Evolutionary conservation across 2,329 filamentous ascomycete genomes (phyloP), one percentile per base, ranked within the genome.

Genomic region (Chrysoporthe deuterocubensis): DNA sequence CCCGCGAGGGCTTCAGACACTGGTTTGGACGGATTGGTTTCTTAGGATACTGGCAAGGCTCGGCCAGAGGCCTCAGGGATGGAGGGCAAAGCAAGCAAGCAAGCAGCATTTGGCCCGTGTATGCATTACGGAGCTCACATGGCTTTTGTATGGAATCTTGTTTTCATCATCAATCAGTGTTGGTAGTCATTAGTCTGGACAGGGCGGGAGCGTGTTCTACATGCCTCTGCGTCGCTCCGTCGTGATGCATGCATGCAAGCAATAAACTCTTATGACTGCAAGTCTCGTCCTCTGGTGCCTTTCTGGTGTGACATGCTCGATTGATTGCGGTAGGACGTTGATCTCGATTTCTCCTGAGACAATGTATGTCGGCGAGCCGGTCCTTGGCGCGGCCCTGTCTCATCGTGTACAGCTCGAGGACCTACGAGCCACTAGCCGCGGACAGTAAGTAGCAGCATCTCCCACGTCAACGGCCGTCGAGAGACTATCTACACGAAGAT

Each of bases 131-230:
- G 65, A 57, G 56, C 59, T 57, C 21, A 32, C 42, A 60, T 56
- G 65, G 64, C 60, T 67, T 69, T 69, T 64, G 61, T 67, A 62
- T 61, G 61, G 34, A 66, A 59, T 61, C 44, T 64, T 58, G 54
- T 52, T 48, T 61, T 58, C 60, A 50, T 58, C 60, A 50, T 48
- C 16, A 40, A 48, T 54, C 65, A 62, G 61, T 56, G 21, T 50
- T 64, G 60, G 52, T 67, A 67, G 67, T 67, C 65, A 58, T 50
- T 21, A 40, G 34, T 57, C 14, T 56, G 16, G 32, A 40, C 54
- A 16, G 32, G 14, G 8, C 2, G 8, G 0, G 50, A 14, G 21
- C n/a, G 64, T 63, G 56, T 48, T 43, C 21, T 42, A 21, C 32
- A 65, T 3, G 26, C 14, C 42, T 50, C 42, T 3, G 7, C 18